Evolutionary conservation across 495 filamentous ascomycete species (phyloP).

Genomic region (Symbiotaphrina buchneri): DNA sequence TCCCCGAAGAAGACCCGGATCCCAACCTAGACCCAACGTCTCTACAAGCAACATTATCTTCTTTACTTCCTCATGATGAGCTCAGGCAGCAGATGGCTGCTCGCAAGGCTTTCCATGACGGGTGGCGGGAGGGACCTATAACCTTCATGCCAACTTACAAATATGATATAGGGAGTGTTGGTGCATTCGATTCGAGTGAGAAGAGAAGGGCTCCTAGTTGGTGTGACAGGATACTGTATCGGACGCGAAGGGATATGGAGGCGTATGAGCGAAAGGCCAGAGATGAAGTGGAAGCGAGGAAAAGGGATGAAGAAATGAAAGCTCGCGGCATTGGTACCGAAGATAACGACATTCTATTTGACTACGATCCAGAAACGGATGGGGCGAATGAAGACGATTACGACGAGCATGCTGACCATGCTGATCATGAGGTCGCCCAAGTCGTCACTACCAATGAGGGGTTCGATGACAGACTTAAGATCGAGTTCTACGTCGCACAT

Average conservation of each 20-base stretch:
- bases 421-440: constrained; percentile 13
- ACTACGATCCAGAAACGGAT: constrained; percentile 72
- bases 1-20: constrained; percentile 18
- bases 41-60: constrained; percentile 66
- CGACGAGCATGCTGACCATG: constrained; percentile 34
- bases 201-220: constrained; percentile 84
- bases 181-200: constrained; percentile 82
- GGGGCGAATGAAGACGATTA: constrained; percentile 28
- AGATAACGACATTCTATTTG: constrained; percentile 72
- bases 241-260: constrained; percentile 45
- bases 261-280: constrained; percentile 42
- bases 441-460: constrained; percentile 27
- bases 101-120: constrained; percentile 64
- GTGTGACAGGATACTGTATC: constrained; percentile 91
- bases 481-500: constrained; percentile 68
- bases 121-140: constrained; percentile 79
- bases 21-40: constrained; percentile 32
- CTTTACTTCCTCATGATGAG: constrained; percentile 79
- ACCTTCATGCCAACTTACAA: constrained; percentile 85
- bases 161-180: constrained; percentile 88
- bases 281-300: constrained; percentile 41
- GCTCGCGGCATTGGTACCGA: constrained; percentile 41
- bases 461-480: constrained; percentile 35
- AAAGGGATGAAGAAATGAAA: constrained; percentile 69
- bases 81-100: constrained; percentile 48